phyloP scores from a whole-genome alignment of 176 grass and related monocot species.

The Triticum monococcum region DNA sequence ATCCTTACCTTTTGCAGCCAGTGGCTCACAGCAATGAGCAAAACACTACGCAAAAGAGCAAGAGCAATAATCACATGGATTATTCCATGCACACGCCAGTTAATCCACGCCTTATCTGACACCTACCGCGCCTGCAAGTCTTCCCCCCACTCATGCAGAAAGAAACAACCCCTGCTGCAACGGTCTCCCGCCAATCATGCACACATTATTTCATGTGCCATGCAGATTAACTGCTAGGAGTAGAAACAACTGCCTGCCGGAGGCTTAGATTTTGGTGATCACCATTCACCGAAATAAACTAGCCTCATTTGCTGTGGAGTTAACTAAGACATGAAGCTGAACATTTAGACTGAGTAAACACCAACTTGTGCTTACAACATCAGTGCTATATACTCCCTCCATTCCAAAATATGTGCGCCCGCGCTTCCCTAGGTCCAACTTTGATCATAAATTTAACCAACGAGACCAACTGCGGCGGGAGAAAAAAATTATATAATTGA shows the following conservation, averaged over 20 bases:
- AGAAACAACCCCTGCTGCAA: constrained; percentile 54
- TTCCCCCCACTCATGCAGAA: constrained; percentile 49
- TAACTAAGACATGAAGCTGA: neutral
- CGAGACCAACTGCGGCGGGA: too few relatives aligned
- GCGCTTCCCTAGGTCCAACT: too few relatives aligned
- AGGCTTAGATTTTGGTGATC: neutral
- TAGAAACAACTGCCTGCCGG: constrained; percentile 12
- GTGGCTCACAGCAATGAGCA: constrained; percentile 20
- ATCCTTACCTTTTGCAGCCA: neutral
- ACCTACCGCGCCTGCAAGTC: constrained; percentile 73
- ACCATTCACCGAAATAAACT: neutral
- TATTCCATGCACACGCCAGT: constrained; percentile 30
- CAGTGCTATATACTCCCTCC: constrained; percentile 34
- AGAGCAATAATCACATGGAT: constrained; percentile 38
- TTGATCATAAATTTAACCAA: too few relatives aligned
- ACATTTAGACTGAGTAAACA: neutral
- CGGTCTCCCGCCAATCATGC: constrained; percentile 47
- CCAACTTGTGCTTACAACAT: constrained; percentile 14
- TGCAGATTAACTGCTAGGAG: neutral
- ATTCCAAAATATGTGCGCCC: too few relatives aligned
- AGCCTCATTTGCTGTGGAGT: neutral
- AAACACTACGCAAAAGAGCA: constrained; percentile 19
- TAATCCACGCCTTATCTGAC: constrained; percentile 28
- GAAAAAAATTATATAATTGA: too few relatives aligned
- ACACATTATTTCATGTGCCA: constrained; percentile 62